Conservation (phyloP, 106 monocot species). For the Acorus calamus region DNA sequence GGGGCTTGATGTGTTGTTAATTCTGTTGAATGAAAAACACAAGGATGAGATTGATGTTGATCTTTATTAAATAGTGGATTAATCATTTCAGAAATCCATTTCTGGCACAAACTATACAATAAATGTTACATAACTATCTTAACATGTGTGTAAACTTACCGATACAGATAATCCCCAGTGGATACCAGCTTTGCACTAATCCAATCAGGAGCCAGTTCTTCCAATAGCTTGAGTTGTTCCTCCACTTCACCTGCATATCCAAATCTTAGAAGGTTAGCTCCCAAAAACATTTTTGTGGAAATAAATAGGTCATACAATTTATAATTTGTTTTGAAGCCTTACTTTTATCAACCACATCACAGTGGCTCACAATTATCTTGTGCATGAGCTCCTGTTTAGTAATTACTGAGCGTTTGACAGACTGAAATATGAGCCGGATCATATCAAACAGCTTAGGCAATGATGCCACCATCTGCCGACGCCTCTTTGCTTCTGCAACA, state of each 20-base stretch:
- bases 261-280: neutral
- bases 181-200: constrained; percentile 40
- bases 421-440: constrained; percentile 66
- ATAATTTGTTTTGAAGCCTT: constrained; percentile 1
- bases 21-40: constrained; percentile 11
- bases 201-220: constrained; percentile 85
- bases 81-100: too few species aligned
- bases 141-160: constrained; percentile 28
- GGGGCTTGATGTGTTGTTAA: constrained; percentile 19
- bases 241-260: constrained; percentile 65
- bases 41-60: too few species aligned
- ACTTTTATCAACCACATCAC: constrained; percentile 66
- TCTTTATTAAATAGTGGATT: too few species aligned
- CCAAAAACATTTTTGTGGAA: neutral
- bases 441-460: constrained; percentile 68
- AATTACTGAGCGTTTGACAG: constrained; percentile 45
- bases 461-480: constrained; percentile 45
- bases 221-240: constrained; percentile 61
- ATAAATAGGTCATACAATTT: neutral
- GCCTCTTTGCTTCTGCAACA: constrained; percentile 22
- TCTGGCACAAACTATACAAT: too few species aligned
- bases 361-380: constrained; percentile 55
- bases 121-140: too few species aligned
- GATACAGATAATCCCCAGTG: constrained; percentile 46
- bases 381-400: constrained; percentile 77